Evolutionary conservation across 1,139 yeast species (phyloP).

Genomic region (Blastobotrys persicus): DNA sequence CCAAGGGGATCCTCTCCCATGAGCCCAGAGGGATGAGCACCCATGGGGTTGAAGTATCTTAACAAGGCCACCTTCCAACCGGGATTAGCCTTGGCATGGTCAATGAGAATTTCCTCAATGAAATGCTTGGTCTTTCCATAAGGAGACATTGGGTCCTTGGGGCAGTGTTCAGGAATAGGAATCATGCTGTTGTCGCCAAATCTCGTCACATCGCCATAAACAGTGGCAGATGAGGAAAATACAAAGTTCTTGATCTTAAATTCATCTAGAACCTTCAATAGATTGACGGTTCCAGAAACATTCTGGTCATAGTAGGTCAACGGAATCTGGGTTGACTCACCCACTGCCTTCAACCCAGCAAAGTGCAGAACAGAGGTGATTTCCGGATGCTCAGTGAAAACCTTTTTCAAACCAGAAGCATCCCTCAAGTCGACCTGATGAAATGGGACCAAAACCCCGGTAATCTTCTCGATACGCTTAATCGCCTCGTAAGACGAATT

Average conservation of each 20-base stretch:
- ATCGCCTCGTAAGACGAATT: conserved; percentile 71
- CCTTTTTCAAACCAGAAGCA: conserved; percentile 45
- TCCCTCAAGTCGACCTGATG: conserved; percentile 60
- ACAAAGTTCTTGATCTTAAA: conserved; percentile 56
- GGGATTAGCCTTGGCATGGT: conserved; percentile 50
- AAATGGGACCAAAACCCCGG: conserved; percentile 53
- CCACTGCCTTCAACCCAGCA: conserved; percentile 87
- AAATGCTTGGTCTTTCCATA: conserved; percentile 71
- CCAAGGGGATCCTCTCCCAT: conserved; percentile 82
- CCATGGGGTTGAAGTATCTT: conserved; percentile 79
- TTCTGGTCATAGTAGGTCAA: conserved; percentile 68
- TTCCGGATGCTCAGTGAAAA: conserved; percentile 49
- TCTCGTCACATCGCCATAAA: conserved; percentile 78
- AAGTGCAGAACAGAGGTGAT: conserved; percentile 70
- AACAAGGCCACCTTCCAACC: conserved; percentile 64
- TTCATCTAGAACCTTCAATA: conserved; percentile 54
- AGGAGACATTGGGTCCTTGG: conserved; percentile 73
- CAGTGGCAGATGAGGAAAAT: conserved; percentile 79
- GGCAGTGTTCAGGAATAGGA: conserved; percentile 79
- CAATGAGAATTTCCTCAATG: conserved; percentile 63
- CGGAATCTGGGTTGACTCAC: conserved; percentile 76
- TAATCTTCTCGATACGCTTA: conserved; percentile 59
- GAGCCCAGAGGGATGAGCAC: conserved; percentile 79
- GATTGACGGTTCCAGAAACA: conserved; percentile 60
- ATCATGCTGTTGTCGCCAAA: conserved; percentile 58